Evolutionary conservation across 2,329 filamentous ascomycete species (phyloP), one percentile per base, ranked within the genome.

Genomic region (Coniella vitis): DNA sequence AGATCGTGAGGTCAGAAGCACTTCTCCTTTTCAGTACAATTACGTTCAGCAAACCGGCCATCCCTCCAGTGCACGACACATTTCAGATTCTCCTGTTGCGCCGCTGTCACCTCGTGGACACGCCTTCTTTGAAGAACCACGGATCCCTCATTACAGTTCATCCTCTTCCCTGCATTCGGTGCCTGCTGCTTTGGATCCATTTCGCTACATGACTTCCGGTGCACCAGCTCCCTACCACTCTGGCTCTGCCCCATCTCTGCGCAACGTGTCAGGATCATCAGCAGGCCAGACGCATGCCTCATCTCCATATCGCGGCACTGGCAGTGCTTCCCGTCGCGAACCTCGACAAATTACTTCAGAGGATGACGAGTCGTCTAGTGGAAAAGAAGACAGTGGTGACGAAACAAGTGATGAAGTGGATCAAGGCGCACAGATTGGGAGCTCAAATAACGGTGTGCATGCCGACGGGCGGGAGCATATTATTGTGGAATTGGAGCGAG

Each of bases 131-230:
- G 65, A 65, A 19, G 67, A 70, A 16, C 58, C 61, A 19, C 61
- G 61, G 57, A 54, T 57, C 19, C 55, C 61, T 7, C 53, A 49
- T 45, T 49, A 47, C 39, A 51, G 49, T 51, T 53, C 57, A 29
- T 57, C 58, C 3, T 59, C 59, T 4, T 60, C 60, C 29, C 57
- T 59, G 7, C 54, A 62, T n/a, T 60, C 62, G 12, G 57, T 61
- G 14, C 60, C 59, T 17, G 60, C 62, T 17, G 60, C 54, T 4
- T 48, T 65, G 13, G 72, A 80, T 51, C 75, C 76, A 4, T 79
- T 80, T 51, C 69, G 70, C 53, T 80, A 73, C 58, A 74, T 78
- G 62, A 73, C 71, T 4, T 65, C 63, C 19, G 72, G 70, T 12
- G 59, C 73, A 32, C 69, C 67, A 29, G 62, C 61, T 46, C 57